A percentile compares a stretch with the other conserved stretches of the same genome.
These are phyloP conservation scores for Hypoxylon lienhwacheense DNA, from an alignment of 495 filamentous ascomycete species.

Conservation along the genomic window DNA sequence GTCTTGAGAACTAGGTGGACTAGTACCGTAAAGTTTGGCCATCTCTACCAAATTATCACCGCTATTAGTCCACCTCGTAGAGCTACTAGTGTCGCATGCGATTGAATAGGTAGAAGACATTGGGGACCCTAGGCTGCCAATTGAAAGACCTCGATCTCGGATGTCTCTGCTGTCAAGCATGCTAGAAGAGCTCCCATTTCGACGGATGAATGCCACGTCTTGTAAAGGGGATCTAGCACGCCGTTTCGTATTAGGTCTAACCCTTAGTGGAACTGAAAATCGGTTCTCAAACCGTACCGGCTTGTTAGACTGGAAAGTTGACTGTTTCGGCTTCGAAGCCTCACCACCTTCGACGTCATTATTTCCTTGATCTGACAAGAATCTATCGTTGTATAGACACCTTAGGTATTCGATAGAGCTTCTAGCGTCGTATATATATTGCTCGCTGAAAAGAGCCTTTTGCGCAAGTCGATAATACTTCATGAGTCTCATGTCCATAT, in stretches of 20 bases:
- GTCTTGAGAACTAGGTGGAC: constrained; percentile 15
- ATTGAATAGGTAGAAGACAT: constrained; percentile 27
- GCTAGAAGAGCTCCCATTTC: constrained; percentile 34
- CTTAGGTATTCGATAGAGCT: constrained; percentile 19
- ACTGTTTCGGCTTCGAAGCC: neutral
- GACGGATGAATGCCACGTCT: constrained; percentile 13
- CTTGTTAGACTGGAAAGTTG: constrained; percentile 8
- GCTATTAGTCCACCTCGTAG: constrained; percentile 28
- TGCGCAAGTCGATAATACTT: constrained; percentile 35
- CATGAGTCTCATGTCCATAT: constrained; percentile 30
- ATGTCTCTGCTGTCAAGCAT: constrained; percentile 23
- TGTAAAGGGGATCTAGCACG: constrained; percentile 32
- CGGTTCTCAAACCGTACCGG: neutral
- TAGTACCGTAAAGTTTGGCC: constrained; percentile 18
- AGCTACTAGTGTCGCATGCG: constrained; percentile 25
- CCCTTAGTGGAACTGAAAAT: constrained; percentile 21
- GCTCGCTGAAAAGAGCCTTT: constrained; percentile 15
- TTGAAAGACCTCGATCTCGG: constrained; percentile 20
- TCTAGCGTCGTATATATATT: constrained; percentile 1
- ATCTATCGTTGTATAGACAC: constrained; percentile 15
- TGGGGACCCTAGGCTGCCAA: constrained; percentile 20
- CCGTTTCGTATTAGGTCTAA: constrained; percentile 22
- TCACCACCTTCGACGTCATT: neutral
- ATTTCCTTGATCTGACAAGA: neutral
- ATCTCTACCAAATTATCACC: constrained; percentile 29